These are phyloP conservation scores for Akanthomyces dipterigenus DNA, from an alignment of 2,329 filamentous ascomycete genomes.

Conservation along the genomic window DNA sequence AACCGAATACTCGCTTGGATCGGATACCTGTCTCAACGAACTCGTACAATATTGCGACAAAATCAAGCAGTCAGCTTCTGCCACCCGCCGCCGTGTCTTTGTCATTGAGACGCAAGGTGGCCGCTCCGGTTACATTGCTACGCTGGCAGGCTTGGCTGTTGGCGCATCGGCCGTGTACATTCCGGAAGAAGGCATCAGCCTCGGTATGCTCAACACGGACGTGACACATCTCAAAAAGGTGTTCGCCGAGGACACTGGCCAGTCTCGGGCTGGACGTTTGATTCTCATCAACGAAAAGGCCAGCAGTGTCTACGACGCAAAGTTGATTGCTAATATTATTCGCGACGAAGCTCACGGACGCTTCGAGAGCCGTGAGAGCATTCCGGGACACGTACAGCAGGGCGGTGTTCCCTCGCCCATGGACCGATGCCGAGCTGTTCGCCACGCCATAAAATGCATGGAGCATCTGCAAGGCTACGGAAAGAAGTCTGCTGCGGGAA, in stretches of 20 bases:
- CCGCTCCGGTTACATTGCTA: conserved; percentile 87
- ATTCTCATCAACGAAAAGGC: conserved; percentile 97
- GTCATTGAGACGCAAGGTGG: conserved; percentile 98
- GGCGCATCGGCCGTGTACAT: conserved; percentile 93
- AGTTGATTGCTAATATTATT: conserved; percentile 93
- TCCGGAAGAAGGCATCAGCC: conserved; percentile 88
- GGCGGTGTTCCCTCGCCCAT: conserved; percentile 89
- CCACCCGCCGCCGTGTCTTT: conserved; percentile 87
- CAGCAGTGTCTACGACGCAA: conserved; percentile 82
- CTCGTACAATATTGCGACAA: conserved; percentile 93
- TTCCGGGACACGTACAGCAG: conserved; percentile 91
- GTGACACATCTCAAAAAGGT: conserved; percentile 83
- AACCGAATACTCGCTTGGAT: conserved; percentile 93
- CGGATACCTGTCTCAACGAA: conserved; percentile 93
- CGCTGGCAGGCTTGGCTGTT: conserved; percentile 82
- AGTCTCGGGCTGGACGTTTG: conserved; percentile 83
- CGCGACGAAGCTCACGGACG: conserved; percentile 85
- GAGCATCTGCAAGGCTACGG: conserved; percentile 80
- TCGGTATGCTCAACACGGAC: conserved; percentile 87
- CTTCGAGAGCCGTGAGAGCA: conserved; percentile 87
- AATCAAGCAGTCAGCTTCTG: conserved; percentile 93
- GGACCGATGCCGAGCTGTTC: conserved; percentile 87
- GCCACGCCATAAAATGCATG: conserved; percentile 89
- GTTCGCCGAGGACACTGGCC: conserved; percentile 78
- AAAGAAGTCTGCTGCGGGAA: conserved; percentile 34